phyloP scores from a whole-genome alignment of 2,329 filamentous ascomycete species.

The Talaromyces sp. region DNA sequence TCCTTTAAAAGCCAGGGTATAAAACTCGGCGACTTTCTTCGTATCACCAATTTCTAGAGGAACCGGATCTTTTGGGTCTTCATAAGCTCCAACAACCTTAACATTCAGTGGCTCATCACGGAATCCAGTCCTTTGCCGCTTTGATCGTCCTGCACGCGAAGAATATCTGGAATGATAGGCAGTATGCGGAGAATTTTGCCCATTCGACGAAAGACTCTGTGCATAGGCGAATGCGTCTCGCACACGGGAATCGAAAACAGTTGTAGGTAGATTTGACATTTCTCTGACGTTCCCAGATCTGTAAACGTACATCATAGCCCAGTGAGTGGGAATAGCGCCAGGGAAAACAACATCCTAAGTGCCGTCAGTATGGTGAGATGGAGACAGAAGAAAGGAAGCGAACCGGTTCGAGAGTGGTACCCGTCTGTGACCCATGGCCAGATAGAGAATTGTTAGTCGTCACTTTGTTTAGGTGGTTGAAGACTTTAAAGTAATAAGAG shows the following conservation, averaged over 20 bases:
- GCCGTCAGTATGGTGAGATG: not conserved
- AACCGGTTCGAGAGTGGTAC: not conserved
- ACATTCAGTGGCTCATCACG: constrained; percentile 7
- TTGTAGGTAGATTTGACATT: constrained; percentile 10
- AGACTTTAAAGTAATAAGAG: not conserved
- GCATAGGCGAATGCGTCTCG: constrained; percentile 13
- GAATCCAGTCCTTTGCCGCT: constrained; percentile 14
- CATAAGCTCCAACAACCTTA: constrained; percentile 12
- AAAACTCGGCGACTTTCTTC: constrained; percentile 40
- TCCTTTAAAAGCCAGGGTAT: constrained; percentile 41
- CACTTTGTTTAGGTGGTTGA: not conserved
- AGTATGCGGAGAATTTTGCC: not conserved
- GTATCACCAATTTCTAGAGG: constrained; percentile 41
- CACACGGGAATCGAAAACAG: constrained; percentile 2
- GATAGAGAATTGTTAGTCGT: not conserved
- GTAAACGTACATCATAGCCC: constrained; percentile 17
- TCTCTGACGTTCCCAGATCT: constrained; percentile 12
- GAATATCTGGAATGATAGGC: not conserved
- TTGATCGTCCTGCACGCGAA: constrained; percentile 4
- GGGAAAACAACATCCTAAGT: not conserved
- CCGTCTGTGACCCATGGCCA: not conserved
- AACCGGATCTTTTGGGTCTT: constrained; percentile 31
- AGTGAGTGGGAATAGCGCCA: not conserved
- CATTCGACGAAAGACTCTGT: not conserved
- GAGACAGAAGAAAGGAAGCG: not conserved